phyloP scores from a whole-genome alignment of 805 yeast species.

The Metschnikowia hibisci region DNA sequence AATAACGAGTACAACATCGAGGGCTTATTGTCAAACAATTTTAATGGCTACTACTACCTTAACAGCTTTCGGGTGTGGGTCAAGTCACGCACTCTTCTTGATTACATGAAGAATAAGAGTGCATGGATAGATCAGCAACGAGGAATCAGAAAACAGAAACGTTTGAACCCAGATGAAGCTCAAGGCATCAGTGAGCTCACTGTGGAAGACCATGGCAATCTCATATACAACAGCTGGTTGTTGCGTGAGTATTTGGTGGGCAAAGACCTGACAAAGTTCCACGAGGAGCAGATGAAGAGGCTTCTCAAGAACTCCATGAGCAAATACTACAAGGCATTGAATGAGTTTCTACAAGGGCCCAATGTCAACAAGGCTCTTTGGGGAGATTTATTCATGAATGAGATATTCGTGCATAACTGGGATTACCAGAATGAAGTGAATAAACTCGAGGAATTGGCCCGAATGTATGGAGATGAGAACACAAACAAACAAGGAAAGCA shows the following conservation, averaged over 20 bases:
- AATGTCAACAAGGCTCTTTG: conserved; percentile 20
- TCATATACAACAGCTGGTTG: conserved; percentile 24
- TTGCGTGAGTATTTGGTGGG: conserved; percentile 26
- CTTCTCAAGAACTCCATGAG: conserved; percentile 7
- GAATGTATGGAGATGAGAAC: conserved; percentile 5
- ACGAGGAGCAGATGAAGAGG: conserved; percentile 24
- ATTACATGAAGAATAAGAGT: conserved; percentile 23
- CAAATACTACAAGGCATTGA: conserved; percentile 1
- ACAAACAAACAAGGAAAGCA: neutral
- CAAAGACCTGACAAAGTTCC: conserved; percentile 24
- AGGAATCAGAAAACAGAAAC: neutral
- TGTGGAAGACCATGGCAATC: conserved; percentile 23
- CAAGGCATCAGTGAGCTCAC: conserved; percentile 16
- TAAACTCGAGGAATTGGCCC: conserved; percentile 9
- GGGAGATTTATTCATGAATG: conserved; percentile 27
- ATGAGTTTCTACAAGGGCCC: conserved; percentile 9
- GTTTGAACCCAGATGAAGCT: neutral
- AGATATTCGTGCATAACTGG: conserved; percentile 23
- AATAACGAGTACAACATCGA: conserved; percentile 25
- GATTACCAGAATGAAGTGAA: conserved; percentile 19
- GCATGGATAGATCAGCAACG: conserved; percentile 21
- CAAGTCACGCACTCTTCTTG: conserved; percentile 20
- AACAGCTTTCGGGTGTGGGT: conserved; percentile 14
- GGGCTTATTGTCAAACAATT: conserved; percentile 6
- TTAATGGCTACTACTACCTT: conserved; percentile 6